A percentile compares a stretch with the other conserved stretches of the same genome.
These are phyloP conservation scores for Leccinum boreale DNA, from an alignment of 768 basidiomycete genomes.

Conservation along the genomic window DNA sequence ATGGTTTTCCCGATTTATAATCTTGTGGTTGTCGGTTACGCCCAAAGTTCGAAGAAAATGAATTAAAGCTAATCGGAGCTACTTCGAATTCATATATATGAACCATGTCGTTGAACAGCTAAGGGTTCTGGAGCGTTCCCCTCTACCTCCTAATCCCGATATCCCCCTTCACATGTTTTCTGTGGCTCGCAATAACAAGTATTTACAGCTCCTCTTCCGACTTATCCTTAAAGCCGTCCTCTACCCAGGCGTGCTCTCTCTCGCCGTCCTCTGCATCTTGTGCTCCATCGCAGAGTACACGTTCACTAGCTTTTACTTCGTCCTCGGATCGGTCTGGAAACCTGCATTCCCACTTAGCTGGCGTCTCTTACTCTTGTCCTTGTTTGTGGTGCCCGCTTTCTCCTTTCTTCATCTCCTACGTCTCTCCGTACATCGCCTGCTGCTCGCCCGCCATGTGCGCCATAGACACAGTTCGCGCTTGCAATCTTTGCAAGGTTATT, in stretches of 20 bases:
- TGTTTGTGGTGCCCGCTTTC: slow-evolving; percentile 14
- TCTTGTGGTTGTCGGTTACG: too few relatives aligned
- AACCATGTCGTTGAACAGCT: too few relatives aligned
- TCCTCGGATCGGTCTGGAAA: slow-evolving; percentile 9
- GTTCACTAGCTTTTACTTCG: slow-evolving; percentile 11
- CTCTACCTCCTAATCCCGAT: neutral
- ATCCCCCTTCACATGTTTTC: slow-evolving; percentile 5
- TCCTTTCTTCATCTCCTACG: slow-evolving; percentile 7
- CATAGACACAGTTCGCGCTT: neutral
- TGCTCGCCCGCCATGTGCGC: neutral
- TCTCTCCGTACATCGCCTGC: neutral
- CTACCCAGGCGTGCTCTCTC: neutral
- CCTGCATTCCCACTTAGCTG: slow-evolving; percentile 19
- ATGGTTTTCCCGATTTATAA: too few relatives aligned
- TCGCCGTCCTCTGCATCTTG: slow-evolving; percentile 1
- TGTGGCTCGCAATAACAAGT: neutral
- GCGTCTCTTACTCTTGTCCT: slow-evolving; percentile 12
- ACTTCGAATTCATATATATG: too few relatives aligned
- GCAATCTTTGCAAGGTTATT: slow-evolving; percentile 5
- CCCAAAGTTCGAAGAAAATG: too few relatives aligned
- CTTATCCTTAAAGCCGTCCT: neutral
- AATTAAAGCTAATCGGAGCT: too few relatives aligned
- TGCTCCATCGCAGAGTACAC: slow-evolving; percentile 9
- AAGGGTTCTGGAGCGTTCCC: too few relatives aligned
- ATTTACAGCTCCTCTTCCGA: neutral